Percentiles rank a stretch among this genome's conserved stretches.
phyloP scores from a whole-genome alignment of 805 yeast species.

The Candida alai region DNA sequence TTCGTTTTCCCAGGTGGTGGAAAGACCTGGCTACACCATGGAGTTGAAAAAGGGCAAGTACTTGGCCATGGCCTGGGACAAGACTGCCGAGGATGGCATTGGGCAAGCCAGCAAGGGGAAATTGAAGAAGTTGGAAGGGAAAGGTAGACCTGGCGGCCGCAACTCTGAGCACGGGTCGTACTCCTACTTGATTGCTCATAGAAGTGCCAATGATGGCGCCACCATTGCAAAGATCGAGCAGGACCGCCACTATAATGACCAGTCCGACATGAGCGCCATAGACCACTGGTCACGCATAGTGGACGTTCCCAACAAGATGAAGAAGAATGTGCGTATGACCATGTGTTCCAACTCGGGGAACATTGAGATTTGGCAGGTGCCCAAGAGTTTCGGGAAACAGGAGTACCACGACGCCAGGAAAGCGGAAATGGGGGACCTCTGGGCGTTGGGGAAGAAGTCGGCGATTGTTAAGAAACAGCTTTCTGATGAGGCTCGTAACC shows the following conservation, averaged over 20 bases:
- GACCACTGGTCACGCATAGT: conserved; percentile 71
- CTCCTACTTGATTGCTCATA: conserved; percentile 69
- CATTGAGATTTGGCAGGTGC: conserved; percentile 82
- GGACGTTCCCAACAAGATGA: conserved; percentile 67
- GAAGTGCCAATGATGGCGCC: conserved; percentile 45
- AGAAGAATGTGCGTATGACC: conserved; percentile 77
- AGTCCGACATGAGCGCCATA: conserved; percentile 16
- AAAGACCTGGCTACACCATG: conserved; percentile 73
- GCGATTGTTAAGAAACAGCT: conserved; percentile 28
- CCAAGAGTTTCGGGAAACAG: conserved; percentile 70
- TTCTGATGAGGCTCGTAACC: conserved; percentile 27
- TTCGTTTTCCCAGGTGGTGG: conserved; percentile 64
- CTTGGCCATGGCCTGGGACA: conserved; percentile 70
- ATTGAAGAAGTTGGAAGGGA: conserved; percentile 49
- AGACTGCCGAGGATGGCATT: conserved; percentile 48
- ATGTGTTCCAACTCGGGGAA: conserved; percentile 78
- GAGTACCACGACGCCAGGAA: conserved; percentile 90
- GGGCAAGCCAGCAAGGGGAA: conserved; percentile 38
- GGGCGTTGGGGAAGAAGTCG: conserved; percentile 54
- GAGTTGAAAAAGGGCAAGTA: conserved; percentile 82
- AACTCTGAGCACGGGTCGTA: conserved; percentile 69
- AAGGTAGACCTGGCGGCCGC: conserved; percentile 74
- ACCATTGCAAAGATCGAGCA: conserved; percentile 41
- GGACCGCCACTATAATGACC: conserved; percentile 22
- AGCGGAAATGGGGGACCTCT: conserved; percentile 76